Percentiles rank a stretch among this genome's conserved stretches.
Evolutionary conservation across 75 land plant genomes (phyloP).

Genomic region (Adiantum capillusveneris): DNA sequence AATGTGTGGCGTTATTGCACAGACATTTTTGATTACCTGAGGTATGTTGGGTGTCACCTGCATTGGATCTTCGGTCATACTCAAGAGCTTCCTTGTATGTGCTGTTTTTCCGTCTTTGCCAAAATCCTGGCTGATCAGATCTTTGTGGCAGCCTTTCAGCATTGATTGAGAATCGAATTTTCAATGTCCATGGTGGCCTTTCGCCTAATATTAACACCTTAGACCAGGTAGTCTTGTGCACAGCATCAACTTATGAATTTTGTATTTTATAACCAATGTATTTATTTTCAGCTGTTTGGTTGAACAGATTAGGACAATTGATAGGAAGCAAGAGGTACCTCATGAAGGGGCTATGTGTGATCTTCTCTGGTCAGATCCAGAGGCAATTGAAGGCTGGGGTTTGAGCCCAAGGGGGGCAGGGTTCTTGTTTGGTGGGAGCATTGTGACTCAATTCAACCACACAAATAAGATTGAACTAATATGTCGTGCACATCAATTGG

Average conservation of each 20-base stretch:
- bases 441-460: conserved; percentile 75
- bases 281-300: background rate
- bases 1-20: conserved; percentile 99
- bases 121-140: too few species aligned
- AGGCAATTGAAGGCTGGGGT: conserved; percentile 98
- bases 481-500: conserved; percentile 97
- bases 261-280: too few species aligned
- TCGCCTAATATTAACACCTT: conserved; percentile 83
- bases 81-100: too few species aligned
- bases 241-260: too few species aligned
- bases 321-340: conserved; percentile 98
- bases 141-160: conserved; percentile 73
- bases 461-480: conserved; percentile 87
- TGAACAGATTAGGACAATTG: conserved; percentile 84
- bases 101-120: too few species aligned
- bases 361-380: conserved; percentile 98
- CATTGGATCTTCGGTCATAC: too few species aligned
- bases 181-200: conserved; percentile 98
- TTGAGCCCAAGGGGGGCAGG: conserved; percentile 99
- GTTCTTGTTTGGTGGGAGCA: conserved; percentile 89
- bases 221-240: conserved; percentile 97
- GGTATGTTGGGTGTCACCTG: conserved; percentile 30
- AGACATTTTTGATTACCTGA: conserved; percentile 96
- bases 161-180: conserved; percentile 93
- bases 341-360: conserved; percentile 99